These are phyloP conservation scores for Orbilia brochopaga DNA, from an alignment of 2,329 filamentous ascomycete genomes.

Conservation along the genomic window DNA sequence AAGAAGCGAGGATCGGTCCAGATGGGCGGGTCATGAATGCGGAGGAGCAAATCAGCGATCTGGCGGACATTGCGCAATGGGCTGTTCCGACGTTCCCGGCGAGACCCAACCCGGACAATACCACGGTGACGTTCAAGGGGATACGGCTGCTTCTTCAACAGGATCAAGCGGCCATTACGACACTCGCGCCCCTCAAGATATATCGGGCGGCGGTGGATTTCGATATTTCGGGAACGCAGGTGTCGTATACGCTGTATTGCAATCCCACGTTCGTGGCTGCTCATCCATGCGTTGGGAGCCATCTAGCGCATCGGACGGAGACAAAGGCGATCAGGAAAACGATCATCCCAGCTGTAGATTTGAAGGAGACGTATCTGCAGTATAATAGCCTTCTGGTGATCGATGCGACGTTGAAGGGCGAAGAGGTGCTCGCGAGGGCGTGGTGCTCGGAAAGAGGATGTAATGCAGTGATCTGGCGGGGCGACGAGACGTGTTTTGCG, in stretches of 20 bases:
- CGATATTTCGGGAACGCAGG: conserved; percentile 39
- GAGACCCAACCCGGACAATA: conserved; percentile 31
- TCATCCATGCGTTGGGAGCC: conserved; percentile 46
- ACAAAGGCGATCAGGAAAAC: conserved; percentile 48
- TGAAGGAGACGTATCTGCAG: conserved; percentile 47
- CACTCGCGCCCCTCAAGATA: conserved; percentile 36
- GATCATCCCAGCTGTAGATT: conserved; percentile 36
- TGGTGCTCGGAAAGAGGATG: conserved; percentile 48
- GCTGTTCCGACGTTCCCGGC: conserved; percentile 32
- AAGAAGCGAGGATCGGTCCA: conserved; percentile 36
- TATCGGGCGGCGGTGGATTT: conserved; percentile 48
- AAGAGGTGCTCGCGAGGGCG: conserved; percentile 45
- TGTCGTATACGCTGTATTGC: conserved; percentile 46
- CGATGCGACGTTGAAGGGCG: conserved; percentile 48
- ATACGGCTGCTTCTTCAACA: conserved; percentile 44
- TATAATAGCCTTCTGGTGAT: conserved; percentile 48
- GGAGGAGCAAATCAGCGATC: conserved; percentile 47
- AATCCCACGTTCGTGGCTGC: conserved; percentile 51
- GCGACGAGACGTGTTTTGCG: conserved; percentile 50
- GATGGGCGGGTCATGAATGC: conserved; percentile 45
- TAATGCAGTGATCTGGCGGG: conserved; percentile 48
- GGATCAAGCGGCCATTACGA: conserved; percentile 42
- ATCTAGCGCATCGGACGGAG: conserved; percentile 41
- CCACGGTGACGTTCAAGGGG: conserved; percentile 24
- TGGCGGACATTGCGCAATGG: conserved; percentile 49